Base-by-base conservation (phyloP, 805 yeast species). In the Metschnikowia arizonensis region DNA sequence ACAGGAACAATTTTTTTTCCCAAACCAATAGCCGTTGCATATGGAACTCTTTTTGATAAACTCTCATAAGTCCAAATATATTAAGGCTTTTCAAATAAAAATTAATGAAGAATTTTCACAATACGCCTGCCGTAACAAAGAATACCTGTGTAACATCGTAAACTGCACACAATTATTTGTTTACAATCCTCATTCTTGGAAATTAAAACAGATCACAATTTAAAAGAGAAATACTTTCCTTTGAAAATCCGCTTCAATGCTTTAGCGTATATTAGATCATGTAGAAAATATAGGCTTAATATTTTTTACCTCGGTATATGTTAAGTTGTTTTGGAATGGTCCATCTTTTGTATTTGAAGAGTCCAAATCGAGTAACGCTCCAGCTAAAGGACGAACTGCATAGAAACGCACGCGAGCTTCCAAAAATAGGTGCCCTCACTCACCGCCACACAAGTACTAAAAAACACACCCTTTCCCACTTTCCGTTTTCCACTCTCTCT, bases 381-480 rank as follows among this genome's bases (percentile, higher is more conserved):
- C 18, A 5, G 29, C n/a, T 7, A 24, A 7, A n/a, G 18, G 32
- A n/a, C 24, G 33, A 21, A 39, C 42, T 39, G 42, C 29, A 39
- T 31, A 21, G 9, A 11, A 15, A 19, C 8, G 24, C 44, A 39
- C 39, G 39, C 35, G 36, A 31, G 41, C 18, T 19, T 29, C 50
- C 49, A 44, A 37, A 41, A 42, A 47, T 50, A 52, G 51, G 32
- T 30, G 23, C 25, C n/a, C 35, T 21, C 31, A 17, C 17, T 24
- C 35, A 32, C 26, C 8, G 8, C 30, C 43, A 39, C 33, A 33
- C 26, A 40, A 32, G 11, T 11, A 19, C 29, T 31, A 33, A 28
- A 43, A 46, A 26, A 42, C 42, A 18, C 38, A 15, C 19, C 37
- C 14, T 32, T 28, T 33, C 39, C 36, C 33, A 23, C 41, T 39